Evolutionary conservation across 169 alveolate genomes (phyloP).

Genomic region (Babesia bovis): DNA sequence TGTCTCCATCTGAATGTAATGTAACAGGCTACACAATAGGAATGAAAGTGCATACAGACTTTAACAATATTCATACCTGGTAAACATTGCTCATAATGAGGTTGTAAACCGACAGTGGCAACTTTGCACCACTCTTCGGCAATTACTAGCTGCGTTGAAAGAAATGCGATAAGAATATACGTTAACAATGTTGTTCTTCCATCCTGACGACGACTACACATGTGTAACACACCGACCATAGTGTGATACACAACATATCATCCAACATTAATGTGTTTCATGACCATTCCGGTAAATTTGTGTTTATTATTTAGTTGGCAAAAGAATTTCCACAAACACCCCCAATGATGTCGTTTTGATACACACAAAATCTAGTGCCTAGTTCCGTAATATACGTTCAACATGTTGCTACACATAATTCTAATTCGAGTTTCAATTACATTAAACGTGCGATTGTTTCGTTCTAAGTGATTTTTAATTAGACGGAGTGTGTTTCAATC

Average conservation of each 20-base stretch:
- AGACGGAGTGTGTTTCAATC: too few relatives aligned
- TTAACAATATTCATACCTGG: slow-evolving; percentile 55
- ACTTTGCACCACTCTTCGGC: slow-evolving; percentile 87
- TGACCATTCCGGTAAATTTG: neutral
- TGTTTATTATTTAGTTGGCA: neutral
- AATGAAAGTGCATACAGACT: neutral
- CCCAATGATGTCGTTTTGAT: slow-evolving; percentile 35
- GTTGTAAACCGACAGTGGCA: slow-evolving; percentile 79
- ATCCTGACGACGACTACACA: slow-evolving; percentile 10
- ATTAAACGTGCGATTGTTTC: too few relatives aligned
- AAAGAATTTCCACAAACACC: neutral
- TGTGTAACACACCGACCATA: slow-evolving; percentile 16
- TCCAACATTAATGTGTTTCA: too few relatives aligned
- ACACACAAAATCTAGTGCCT: slow-evolving; percentile 34
- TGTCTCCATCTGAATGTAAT: slow-evolving; percentile 70
- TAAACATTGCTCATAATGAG: slow-evolving; percentile 85
- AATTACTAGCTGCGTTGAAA: slow-evolving; percentile 1
- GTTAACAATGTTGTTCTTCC: neutral
- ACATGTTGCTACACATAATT: too few relatives aligned
- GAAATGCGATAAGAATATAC: neutral
- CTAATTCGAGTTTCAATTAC: too few relatives aligned
- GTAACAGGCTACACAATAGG: neutral
- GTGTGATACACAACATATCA: neutral
- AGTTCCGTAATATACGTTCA: too few relatives aligned
- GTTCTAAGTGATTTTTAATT: too few relatives aligned